Base-by-base conservation (phyloP, 768 basidiomycete genomes). In the Agaricus sinodeliciosus region DNA sequence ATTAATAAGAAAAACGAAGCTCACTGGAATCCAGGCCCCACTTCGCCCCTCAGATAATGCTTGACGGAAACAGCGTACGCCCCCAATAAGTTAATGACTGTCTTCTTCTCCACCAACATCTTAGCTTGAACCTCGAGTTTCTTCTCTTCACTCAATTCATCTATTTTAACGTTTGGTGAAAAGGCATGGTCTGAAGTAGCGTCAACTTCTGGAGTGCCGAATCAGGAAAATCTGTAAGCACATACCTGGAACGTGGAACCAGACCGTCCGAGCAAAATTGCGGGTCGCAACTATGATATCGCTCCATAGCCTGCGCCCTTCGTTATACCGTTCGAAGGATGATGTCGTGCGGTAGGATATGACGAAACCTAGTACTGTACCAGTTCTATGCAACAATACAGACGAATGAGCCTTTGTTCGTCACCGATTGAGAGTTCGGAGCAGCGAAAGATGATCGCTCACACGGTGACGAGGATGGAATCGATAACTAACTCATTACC, bases 361-460 rank as follows among this genome's bases (percentile, higher is more conserved):
- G 28, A 87, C 78, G 58, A 87, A 87, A 74, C 86, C 86, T n/a
- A 87, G 72, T 1, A 87, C 83, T 4, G 84, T 85, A 74, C 86
- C 75, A 46, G 74, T 58, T 15, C 69, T 76, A 57, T 4, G 35
- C 3, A 71, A 6, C 25, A n/a, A 26, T 4, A 27, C 22, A 22
- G 1, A n/a, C 27, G 15, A 27, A 5, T 44, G 25, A 44, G 43
- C 43, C 9, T 8, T 28, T 7, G 43, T 12, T 44, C n/a, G 28
- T 3, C 15, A 25, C 16, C 6, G 15, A 6, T 15, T 2, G 15
- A 39, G 12, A 9, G 51, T 72, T 77, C 49, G 81, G 71, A 25
- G 79, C 60, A 8, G 70, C 67, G 18, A 84, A 66, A 6, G 70
- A 58, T 0, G 79, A 11, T 31, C 74, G 26, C 43, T 26, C 25